Base-by-base conservation (phyloP, 345 rosid genomes). In the Gossypium bickii region DNA sequence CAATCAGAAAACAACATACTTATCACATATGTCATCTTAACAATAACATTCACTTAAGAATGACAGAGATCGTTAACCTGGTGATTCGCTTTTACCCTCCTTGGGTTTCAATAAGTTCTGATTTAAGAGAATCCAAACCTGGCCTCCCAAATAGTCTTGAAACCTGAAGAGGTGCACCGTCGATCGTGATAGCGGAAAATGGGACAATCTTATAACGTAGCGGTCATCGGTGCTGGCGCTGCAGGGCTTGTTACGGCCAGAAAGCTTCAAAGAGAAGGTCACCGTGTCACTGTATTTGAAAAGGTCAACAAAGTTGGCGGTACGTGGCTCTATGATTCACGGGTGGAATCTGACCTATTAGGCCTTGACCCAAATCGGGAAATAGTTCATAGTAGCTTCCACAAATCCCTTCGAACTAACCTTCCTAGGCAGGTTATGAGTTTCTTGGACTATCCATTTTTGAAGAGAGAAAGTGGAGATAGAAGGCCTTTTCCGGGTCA, bases 391-490 rank as follows among this genome's bases (percentile, higher is more conserved):
- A 72, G 84, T 25, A 89, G 92, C 79, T 80, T 89, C 11, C 88
- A 89, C 83, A 34, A 29, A 47, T 89, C 92, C 12, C 87, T 89
- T 63, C 87, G 94, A 53, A 83, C 85, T 62, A 89, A 88, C 67
- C 78, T 89, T 9, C 86, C 94, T 2, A 79, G 94, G 64, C 89
- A 89, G 73, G 70, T 56, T 13, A 89, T 89, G 94, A 87, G 92
- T 6, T 88, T 83, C 74, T 38, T 10, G 17, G 90, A 83, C 52
- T 88, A 73, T 74, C 94, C 92, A 16, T 89, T 89, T 69, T 20
- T 11, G 58, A 61, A 73, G 69, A 47, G 17, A 48, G 76, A 61
- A 45, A 59, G n/a, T 27, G 58, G 68, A 10, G 76, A 73, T 48
- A 44, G 18, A 27, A 72, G 75, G 16, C 9, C 38, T 2, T 73